Evolutionary conservation across 768 basidiomycete genomes (phyloP).

Genomic region (Sistotremastrum niveocremeum): DNA sequence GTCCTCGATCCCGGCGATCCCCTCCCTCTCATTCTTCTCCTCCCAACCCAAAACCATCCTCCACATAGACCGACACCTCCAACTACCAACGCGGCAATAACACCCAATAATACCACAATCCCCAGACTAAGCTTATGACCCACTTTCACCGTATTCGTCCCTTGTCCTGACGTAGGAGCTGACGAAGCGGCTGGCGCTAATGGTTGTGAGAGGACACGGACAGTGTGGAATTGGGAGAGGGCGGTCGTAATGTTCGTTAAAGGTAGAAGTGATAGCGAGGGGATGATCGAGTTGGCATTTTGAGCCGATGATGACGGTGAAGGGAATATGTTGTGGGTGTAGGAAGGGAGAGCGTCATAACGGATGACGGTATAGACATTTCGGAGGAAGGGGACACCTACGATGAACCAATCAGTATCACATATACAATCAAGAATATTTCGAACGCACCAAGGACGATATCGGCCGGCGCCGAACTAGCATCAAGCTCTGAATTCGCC

Average conservation of each 20-base stretch:
- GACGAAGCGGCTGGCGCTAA: slow-evolving; percentile 18
- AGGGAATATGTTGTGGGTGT: slow-evolving; percentile 12
- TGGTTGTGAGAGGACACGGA: slow-evolving; percentile 53
- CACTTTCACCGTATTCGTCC: slow-evolving; percentile 5
- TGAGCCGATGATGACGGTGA: background rate
- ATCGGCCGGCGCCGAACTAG: slow-evolving; percentile 33
- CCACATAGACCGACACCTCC: too few species aligned
- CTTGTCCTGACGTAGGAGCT: slow-evolving; percentile 1
- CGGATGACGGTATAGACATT: slow-evolving; percentile 70
- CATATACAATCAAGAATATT: too few species aligned
- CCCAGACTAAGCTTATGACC: slow-evolving; percentile 40
- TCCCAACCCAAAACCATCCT: too few species aligned
- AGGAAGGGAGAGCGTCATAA: slow-evolving; percentile 28
- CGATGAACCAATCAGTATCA: too few species aligned
- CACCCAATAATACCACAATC: slow-evolving; percentile 45
- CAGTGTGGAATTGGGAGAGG: slow-evolving; percentile 51
- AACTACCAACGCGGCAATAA: slow-evolving; percentile 18
- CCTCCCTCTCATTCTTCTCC: too few species aligned
- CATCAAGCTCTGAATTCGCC: slow-evolving; percentile 28
- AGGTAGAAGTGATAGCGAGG: slow-evolving; percentile 46
- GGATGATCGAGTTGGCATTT: slow-evolving; percentile 11
- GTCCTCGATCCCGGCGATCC: too few species aligned
- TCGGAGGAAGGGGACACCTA: slow-evolving; percentile 61
- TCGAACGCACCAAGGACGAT: slow-evolving; percentile 35
- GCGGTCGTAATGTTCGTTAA: slow-evolving; percentile 53